These are phyloP conservation scores for Paramecium sexaurelia DNA, from an alignment of 73 alveolate genomes.

Conservation along the genomic window DNA sequence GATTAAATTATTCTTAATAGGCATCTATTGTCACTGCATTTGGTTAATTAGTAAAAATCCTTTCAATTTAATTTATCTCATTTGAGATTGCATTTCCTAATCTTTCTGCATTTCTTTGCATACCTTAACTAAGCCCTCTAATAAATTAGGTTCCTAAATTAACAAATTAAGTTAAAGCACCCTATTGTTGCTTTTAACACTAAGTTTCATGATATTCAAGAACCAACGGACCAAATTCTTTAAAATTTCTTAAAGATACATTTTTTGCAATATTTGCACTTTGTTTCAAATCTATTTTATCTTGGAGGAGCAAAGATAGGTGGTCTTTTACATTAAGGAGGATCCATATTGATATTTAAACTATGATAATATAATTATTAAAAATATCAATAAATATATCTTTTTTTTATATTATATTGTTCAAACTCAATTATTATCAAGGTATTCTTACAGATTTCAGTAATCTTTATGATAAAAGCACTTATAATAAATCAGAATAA, in stretches of 20 bases:
- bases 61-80: not conserved
- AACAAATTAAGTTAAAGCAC: not conserved
- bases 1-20: not conserved
- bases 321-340: not conserved
- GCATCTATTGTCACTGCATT: not conserved
- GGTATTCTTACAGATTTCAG: no score
- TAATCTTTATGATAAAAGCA: no score
- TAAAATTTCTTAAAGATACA: not conserved
- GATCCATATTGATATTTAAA: not conserved
- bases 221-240: not conserved
- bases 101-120: not conserved
- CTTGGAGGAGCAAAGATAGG: constrained; percentile 2
- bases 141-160: not conserved
- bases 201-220: not conserved
- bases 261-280: not conserved
- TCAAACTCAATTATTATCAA: no score
- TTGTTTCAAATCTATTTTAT: not conserved
- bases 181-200: not conserved
- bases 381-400: not conserved
- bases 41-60: not conserved
- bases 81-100: not conserved
- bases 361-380: not conserved
- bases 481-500: no score
- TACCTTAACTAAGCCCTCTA: constrained; percentile 3
- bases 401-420: not conserved